Percentiles rank a stretch among this genome's conserved stretches.
These are phyloP conservation scores for Theileria luwenshuni DNA, from an alignment of 169 alveolate genomes.

Conservation along the genomic window DNA sequence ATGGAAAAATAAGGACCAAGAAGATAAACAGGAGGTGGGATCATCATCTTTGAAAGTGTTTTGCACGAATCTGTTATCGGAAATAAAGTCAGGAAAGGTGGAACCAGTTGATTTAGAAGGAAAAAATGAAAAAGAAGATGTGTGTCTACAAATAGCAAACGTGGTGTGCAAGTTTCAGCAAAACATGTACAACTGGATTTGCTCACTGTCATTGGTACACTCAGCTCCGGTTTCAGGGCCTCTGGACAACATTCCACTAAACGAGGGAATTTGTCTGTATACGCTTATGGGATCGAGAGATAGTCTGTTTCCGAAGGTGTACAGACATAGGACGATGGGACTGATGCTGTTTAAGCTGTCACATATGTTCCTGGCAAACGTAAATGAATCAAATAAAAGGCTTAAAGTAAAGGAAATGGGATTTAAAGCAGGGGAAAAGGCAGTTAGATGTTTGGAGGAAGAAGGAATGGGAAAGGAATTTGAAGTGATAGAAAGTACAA, in stretches of 20 bases:
- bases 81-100: background rate
- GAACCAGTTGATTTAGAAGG: background rate
- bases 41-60: constrained; percentile 12
- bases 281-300: constrained; percentile 11
- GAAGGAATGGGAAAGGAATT: background rate
- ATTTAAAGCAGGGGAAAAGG: constrained; percentile 1
- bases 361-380: constrained; percentile 33
- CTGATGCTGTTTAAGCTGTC: constrained; percentile 53
- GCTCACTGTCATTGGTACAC: constrained; percentile 20
- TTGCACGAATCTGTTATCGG: constrained; percentile 3
- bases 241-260: constrained; percentile 45
- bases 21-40: constrained; percentile 21
- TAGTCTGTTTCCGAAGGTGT: constrained; percentile 51
- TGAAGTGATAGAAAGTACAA: background rate
- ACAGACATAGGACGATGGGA: constrained; percentile 26
- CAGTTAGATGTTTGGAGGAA: background rate
- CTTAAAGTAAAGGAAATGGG: background rate
- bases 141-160: constrained; percentile 13
- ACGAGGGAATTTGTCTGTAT: constrained; percentile 54
- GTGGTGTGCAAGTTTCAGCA: constrained; percentile 36
- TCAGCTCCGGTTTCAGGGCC: constrained; percentile 13
- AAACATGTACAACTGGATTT: constrained; percentile 36
- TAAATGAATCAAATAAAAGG: background rate
- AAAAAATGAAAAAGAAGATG: background rate
- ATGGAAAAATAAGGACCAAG: constrained; percentile 5